These are phyloP conservation scores for Brassica nigra DNA, from an alignment of 345 rosid genomes.

Conservation along the genomic window DNA sequence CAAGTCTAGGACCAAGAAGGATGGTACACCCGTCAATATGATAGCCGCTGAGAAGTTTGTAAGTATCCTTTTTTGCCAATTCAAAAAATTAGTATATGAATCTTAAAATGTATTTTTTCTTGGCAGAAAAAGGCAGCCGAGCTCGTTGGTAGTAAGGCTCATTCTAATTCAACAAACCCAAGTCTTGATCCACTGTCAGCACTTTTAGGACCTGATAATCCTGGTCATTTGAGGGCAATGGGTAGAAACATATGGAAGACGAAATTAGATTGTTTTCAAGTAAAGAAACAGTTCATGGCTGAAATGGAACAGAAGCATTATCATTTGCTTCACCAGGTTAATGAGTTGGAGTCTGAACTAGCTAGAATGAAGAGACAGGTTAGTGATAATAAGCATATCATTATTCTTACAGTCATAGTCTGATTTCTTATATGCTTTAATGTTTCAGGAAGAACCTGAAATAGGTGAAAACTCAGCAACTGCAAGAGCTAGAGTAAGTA, in stretches of 20 bases:
- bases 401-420: background rate
- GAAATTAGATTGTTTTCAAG: conserved; percentile 7
- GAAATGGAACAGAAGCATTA: background rate
- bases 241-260: background rate
- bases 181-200: background rate
- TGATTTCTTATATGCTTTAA: background rate
- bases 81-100: background rate
- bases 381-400: background rate
- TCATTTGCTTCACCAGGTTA: background rate
- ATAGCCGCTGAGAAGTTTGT: background rate
- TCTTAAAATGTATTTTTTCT: background rate
- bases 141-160: background rate
- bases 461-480: conserved; percentile 1
- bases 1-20: background rate
- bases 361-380: background rate
- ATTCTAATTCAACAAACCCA: background rate
- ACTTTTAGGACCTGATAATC: conserved; percentile 4
- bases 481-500: conserved; percentile 1
- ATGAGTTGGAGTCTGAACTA: background rate
- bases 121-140: background rate
- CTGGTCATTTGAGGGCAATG: background rate
- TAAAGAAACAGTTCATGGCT: background rate
- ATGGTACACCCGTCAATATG: background rate
- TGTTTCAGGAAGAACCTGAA: background rate
- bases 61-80: background rate